Conservation (phyloP, 2,329 filamentous ascomycete genomes). For the Chrysosporium queenslandicum region DNA sequence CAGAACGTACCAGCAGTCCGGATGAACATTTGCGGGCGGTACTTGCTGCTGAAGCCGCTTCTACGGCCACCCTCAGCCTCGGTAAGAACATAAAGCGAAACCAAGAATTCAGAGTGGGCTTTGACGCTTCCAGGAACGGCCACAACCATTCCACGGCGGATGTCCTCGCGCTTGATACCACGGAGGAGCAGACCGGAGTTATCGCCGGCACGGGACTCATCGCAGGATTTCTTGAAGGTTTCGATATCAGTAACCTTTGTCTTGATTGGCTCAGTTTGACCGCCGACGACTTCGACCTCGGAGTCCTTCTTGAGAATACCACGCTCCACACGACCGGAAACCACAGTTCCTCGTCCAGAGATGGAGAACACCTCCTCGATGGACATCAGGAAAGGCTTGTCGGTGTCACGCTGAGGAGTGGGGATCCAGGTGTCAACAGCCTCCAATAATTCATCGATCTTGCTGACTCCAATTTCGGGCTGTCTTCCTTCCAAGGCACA, state of each 20-base stretch:
- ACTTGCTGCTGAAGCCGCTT: constrained; percentile 91
- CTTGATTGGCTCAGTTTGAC: constrained; percentile 72
- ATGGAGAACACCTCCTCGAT: constrained; percentile 90
- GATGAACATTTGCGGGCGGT: constrained; percentile 92
- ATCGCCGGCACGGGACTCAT: constrained; percentile 90
- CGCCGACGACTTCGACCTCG: constrained; percentile 91
- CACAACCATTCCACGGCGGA: constrained; percentile 90
- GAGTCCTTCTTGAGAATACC: constrained; percentile 86
- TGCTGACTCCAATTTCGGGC: constrained; percentile 73
- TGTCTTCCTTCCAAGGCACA: constrained; percentile 82
- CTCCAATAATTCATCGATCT: constrained; percentile 83
- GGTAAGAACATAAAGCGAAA: constrained; percentile 91
- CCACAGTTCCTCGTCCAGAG: constrained; percentile 88
- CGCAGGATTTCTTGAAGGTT: constrained; percentile 99
- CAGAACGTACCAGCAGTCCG: constrained; percentile 82
- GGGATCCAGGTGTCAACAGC: constrained; percentile 95
- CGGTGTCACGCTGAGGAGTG: constrained; percentile 81
- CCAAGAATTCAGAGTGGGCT: constrained; percentile 82
- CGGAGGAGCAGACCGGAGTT: constrained; percentile 96
- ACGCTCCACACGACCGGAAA: constrained; percentile 93
- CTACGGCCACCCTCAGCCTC: constrained; percentile 98
- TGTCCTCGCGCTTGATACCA: constrained; percentile 90
- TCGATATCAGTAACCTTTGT: constrained; percentile 99
- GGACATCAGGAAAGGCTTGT: constrained; percentile 99
- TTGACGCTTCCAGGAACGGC: constrained; percentile 72